Conservation (phyloP, 441 rosid species). For the Arabidopsis lyrata region DNA sequence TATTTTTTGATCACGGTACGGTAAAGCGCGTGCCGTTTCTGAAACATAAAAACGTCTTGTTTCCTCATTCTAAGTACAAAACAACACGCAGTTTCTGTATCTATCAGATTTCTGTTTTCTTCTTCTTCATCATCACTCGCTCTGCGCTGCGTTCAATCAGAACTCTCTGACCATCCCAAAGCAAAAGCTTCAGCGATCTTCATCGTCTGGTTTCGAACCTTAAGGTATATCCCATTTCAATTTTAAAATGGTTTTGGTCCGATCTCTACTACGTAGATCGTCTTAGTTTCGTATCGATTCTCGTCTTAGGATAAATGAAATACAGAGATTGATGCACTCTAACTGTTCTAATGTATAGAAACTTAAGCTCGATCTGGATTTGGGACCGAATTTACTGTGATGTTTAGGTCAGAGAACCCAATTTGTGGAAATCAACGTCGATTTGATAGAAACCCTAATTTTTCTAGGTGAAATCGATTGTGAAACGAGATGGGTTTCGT, state of each 20-base stretch:
- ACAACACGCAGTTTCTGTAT: conserved; percentile 23
- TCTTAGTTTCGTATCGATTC: not conserved
- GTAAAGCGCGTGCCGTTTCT: not conserved
- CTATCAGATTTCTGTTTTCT: not conserved
- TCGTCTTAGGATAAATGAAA: not conserved
- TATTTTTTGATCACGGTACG: too few species aligned
- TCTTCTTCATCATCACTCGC: conserved; percentile 11
- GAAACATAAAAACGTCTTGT: not conserved
- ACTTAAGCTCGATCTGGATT: conserved; percentile 36
- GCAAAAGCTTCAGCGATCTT: conserved; percentile 26
- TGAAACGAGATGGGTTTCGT: not conserved
- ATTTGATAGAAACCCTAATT: conserved; percentile 26
- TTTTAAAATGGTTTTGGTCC: not conserved
- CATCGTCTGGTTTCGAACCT: conserved; percentile 1
- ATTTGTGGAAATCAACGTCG: not conserved
- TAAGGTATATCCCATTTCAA: conserved; percentile 11
- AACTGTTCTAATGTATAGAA: not conserved
- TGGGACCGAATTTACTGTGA: not conserved
- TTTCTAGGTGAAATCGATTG: conserved; percentile 6
- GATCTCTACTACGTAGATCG: not conserved
- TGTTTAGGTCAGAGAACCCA: not conserved
- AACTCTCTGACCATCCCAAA: conserved; percentile 17
- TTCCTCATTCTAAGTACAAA: not conserved
- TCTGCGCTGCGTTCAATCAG: not conserved
- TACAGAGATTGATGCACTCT: not conserved